These are phyloP conservation scores for Mallotus nudiflorus DNA, from an alignment of 345 rosid genomes.

Conservation along the genomic window DNA sequence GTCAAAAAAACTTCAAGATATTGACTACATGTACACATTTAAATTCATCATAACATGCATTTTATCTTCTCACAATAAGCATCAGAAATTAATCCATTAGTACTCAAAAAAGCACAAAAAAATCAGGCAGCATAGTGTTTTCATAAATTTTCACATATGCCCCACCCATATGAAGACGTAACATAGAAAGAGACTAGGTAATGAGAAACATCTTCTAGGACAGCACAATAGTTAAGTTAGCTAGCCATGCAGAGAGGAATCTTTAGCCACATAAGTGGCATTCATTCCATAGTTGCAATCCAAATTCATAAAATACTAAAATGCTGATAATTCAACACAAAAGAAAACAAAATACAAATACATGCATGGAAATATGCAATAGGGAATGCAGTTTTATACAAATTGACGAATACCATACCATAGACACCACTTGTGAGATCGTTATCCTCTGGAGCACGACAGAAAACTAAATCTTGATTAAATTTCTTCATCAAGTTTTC, in stretches of 20 bases:
- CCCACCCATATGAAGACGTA: not conserved
- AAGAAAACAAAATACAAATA: not conserved
- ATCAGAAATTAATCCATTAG: not conserved
- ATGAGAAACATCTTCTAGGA: not conserved
- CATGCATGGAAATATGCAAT: not conserved
- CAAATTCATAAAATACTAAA: not conserved
- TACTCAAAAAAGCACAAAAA: not conserved
- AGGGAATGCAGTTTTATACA: not conserved
- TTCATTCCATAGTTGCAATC: not conserved
- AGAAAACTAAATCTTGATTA: constrained; percentile 82
- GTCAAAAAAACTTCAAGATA: not conserved
- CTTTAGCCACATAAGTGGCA: not conserved
- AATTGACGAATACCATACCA: constrained; percentile 38
- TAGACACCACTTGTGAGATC: constrained; percentile 56
- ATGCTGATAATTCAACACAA: not conserved
- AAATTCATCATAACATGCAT: too few species aligned
- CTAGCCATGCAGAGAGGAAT: not conserved
- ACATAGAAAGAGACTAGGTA: not conserved
- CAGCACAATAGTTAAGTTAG: not conserved
- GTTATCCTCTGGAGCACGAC: constrained; percentile 75
- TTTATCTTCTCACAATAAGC: not conserved
- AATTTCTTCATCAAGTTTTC: constrained; percentile 64
- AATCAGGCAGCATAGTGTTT: not conserved
- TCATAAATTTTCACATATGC: not conserved
- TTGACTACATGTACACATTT: not conserved